Evolutionary conservation across 2,329 filamentous ascomycete species (phyloP), one percentile per base, ranked within the genome.

Genomic region (Rutstroemia sp.): DNA sequence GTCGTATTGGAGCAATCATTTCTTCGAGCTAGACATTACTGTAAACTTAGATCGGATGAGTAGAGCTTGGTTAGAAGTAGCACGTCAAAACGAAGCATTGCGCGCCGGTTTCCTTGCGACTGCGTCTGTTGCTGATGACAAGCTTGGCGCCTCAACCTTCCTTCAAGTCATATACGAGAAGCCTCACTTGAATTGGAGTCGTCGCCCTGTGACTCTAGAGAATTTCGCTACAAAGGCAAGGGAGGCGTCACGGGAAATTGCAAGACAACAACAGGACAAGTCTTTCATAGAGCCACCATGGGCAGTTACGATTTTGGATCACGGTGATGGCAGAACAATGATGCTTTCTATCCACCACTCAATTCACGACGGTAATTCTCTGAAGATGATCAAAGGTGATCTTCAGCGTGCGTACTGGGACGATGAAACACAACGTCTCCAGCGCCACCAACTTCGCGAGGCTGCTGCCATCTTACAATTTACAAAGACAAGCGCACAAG

Each of bases 1-100:
- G 67, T 12, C 60, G 64, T 3, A 75, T 73, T 49, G 63, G 73
- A 27, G 66, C 66, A 5, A 66, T 66, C 54, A 56, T 37, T 44
- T 50, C 61, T 58, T 57, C 2, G 49, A 62, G 46, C 54, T 65
- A 2, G 56, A 66, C 7, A 4, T 39, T 5, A 7, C 62, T 46
- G 34, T 68, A 7, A 52, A 60, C 23, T 41, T 65, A 6, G 39
- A 60, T 7, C 41, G 44, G 3, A 63, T 68, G 42, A 59, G 64
- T 14, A 37, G 49, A 4, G 64, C 69, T 5, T 71, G 66, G 66
- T 62, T 67, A 37, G 37, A 50, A 0, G 59, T 64, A 1, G 60
- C 66, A 9, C 53, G 56, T 7, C 56, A 53, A 9, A 66, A 56
- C 5, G 60, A 63, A 9, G 71, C 71, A 18, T 56, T 74, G 54